Evolutionary conservation across 768 basidiomycete species (phyloP), one percentile per base, ranked within the genome.

Genomic region (Lactarius akahatsu): DNA sequence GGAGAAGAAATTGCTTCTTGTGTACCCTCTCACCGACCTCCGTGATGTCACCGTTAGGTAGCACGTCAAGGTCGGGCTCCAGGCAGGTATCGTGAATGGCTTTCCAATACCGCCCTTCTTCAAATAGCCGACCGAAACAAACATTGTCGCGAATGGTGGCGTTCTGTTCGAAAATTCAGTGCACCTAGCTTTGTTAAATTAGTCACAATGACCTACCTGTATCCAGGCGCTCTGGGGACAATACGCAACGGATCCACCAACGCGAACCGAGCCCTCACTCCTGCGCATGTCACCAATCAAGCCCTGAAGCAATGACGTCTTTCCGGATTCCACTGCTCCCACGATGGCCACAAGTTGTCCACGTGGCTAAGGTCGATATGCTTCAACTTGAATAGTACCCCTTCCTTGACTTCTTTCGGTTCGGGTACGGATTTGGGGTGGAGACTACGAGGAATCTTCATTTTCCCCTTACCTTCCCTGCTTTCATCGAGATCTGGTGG

Each of bases 221-320:
- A 98, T 96, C 94, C 94, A 97, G 11, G 94, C 89, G 52, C 82
- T 87, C 73, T 98, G 95, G n/a, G 89, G 86, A 71, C 91, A 95
- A 75, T 95, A 93, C 0, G 86, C 87, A 13, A 94, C 84, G 10
- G 84, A 83, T 0, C 90, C 92, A 63, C 91, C 89, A 72, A 94
- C 91, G 38, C 78, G 80, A 45, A 92, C 84, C 11, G 77, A 81
- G 2, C 93, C 93, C 16, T 77, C 74, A 0, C 84, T 87, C 69
- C 81, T 80, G 65, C 88, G 80, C 94, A 96, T 96, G 75, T 96
- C 94, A 3, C 90, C 90, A 64, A 91, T 86, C 36, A 92, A 72
- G 10, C 86, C 91, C 69, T 92, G 87, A 47, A 93, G 78, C 32
- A 93, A 76, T 2, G 86, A 88, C 1, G 86, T 83, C 78, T 90